phyloP scores from a whole-genome alignment of 805 yeast genomes.

The Wickerhamomyces subpelliculosus region DNA sequence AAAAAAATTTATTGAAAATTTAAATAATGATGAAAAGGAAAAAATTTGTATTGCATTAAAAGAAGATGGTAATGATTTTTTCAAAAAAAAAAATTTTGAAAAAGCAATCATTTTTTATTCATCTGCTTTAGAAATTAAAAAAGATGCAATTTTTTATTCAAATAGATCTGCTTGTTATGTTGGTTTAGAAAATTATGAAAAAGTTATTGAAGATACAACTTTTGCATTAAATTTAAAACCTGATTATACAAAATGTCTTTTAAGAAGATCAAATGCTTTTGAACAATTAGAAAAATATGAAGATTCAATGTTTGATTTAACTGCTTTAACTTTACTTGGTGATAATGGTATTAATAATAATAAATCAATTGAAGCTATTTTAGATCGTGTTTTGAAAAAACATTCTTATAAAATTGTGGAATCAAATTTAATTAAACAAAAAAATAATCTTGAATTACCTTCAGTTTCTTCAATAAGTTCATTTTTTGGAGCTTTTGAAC shows the following conservation, averaged over 20 bases:
- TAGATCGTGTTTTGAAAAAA: slow-evolving; percentile 81
- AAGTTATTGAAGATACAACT: slow-evolving; percentile 84
- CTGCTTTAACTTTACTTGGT: slow-evolving; percentile 80
- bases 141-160: slow-evolving; percentile 86
- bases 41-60: slow-evolving; percentile 70
- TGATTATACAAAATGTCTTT: slow-evolving; percentile 82
- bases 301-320: slow-evolving; percentile 87
- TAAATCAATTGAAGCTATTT: slow-evolving; percentile 66
- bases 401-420: slow-evolving; percentile 71
- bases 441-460: slow-evolving; percentile 54
- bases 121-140: slow-evolving; percentile 65
- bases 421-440: slow-evolving; percentile 39
- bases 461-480: slow-evolving; percentile 79
- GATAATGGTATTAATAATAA: slow-evolving; percentile 82
- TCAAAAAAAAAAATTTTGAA: slow-evolving; percentile 60
- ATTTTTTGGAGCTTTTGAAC: slow-evolving; percentile 79
- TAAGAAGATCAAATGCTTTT: slow-evolving; percentile 90
- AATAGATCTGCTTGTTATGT: slow-evolving; percentile 96
- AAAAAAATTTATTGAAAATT: slow-evolving; percentile 35
- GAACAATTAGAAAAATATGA: slow-evolving; percentile 72
- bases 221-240: slow-evolving; percentile 82
- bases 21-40: slow-evolving; percentile 48
- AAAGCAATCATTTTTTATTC: slow-evolving; percentile 78
- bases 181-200: slow-evolving; percentile 69
- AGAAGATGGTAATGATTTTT: slow-evolving; percentile 80